A percentile compares a stretch with the other conserved stretches of the same genome.
Conservation (phyloP, 2,329 filamentous ascomycete species). For the Penicillium sp. region DNA sequence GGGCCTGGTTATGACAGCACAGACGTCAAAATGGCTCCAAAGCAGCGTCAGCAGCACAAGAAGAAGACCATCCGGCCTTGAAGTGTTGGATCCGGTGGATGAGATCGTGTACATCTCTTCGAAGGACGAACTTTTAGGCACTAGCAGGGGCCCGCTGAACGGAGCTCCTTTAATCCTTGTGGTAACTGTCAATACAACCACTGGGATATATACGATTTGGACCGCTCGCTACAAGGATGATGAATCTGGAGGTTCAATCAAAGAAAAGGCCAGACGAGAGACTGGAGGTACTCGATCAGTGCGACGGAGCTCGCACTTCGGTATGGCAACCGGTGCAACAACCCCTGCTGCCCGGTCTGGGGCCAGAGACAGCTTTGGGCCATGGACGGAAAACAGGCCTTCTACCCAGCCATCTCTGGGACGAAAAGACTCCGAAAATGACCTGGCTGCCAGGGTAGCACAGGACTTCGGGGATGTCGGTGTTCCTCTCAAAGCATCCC, state of each 20-base stretch:
- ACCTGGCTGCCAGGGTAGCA: conserved; percentile 70
- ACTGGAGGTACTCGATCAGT: conserved; percentile 67
- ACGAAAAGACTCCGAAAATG: conserved; percentile 51
- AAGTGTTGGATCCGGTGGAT: conserved; percentile 73
- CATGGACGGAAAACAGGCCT: conserved; percentile 40
- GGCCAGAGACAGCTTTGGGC: conserved; percentile 77
- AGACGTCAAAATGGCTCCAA: conserved; percentile 35
- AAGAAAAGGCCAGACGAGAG: conserved; percentile 49
- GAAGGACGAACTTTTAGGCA: conserved; percentile 51
- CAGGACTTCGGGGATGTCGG: conserved; percentile 62
- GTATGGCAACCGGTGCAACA: conserved; percentile 67
- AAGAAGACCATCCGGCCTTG: conserved; percentile 36
- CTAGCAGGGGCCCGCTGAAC: conserved; percentile 36
- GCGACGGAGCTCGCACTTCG: conserved; percentile 67
- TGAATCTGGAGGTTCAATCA: conserved; percentile 52
- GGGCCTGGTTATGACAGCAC: conserved; percentile 71
- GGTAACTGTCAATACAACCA: conserved; percentile 77
- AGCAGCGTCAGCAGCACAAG: conserved; percentile 28
- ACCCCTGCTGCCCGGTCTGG: conserved; percentile 71
- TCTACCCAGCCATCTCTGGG: conserved; percentile 8
- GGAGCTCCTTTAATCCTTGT: conserved; percentile 68
- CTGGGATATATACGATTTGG: conserved; percentile 82
- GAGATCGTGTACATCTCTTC: conserved; percentile 82
- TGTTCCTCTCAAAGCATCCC: conserved; percentile 61
- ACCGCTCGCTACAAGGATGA: conserved; percentile 74